phyloP scores from a whole-genome alignment of 78 protist species.

The Emiliania huxleyi region DNA sequence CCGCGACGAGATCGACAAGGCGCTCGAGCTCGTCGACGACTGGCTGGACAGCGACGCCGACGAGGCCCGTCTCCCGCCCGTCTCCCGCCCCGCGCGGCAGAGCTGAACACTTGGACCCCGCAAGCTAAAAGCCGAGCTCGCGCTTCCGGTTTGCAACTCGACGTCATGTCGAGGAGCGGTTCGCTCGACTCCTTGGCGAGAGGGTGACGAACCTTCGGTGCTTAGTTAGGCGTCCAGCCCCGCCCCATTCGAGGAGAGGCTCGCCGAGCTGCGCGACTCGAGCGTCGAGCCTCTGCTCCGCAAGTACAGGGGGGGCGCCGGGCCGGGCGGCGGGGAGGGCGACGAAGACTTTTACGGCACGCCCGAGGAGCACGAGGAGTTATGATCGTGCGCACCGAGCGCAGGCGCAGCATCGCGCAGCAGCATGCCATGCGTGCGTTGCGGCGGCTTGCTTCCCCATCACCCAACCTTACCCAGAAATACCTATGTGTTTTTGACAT shows the following conservation, averaged over 20 bases:
- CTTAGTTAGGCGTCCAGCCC: not conserved
- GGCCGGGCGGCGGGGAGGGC: not conserved
- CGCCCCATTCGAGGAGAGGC: not conserved
- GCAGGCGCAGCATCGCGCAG: no score
- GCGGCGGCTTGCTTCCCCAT: no score
- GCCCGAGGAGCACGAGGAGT: no score
- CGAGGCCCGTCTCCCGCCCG: not conserved
- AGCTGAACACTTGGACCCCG: not conserved
- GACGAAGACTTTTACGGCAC: not conserved
- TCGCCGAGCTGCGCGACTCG: not conserved
- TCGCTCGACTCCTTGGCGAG: not conserved
- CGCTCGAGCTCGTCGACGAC: not conserved
- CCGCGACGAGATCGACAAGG: not conserved
- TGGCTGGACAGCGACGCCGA: conserved; percentile 50
- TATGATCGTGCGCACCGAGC: no score
- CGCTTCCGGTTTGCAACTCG: not conserved
- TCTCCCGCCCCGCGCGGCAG: not conserved
- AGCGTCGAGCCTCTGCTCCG: not conserved
- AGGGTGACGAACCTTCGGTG: no score
- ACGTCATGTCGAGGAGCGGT: not conserved
- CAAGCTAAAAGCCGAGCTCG: no score
- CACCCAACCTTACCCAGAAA: no score
- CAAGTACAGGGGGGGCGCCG: not conserved
- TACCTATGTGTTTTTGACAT: no score
- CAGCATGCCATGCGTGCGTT: no score